Base-by-base conservation (phyloP, 176 grass and related monocot species). In the Bromus sterilis region DNA sequence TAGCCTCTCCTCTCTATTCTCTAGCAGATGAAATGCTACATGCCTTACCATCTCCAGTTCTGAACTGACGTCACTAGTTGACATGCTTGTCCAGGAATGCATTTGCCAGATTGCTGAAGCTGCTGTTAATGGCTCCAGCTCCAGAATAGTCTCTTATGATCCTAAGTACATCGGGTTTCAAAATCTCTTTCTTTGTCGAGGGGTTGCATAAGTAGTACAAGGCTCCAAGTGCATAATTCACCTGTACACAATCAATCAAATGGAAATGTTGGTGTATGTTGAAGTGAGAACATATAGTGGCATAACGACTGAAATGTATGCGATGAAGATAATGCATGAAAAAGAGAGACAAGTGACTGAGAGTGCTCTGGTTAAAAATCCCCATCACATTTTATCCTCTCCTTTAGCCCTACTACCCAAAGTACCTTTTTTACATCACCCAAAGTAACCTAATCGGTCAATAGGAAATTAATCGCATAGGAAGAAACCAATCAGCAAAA, bases 181-280 rank as follows among this genome's bases (percentile, higher is more conserved):
- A n/a, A 36, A 93, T 93, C 14, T 97, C 88, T 61, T 87, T 97
- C 71, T 91, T 91, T 43, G 93, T 88, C 1, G 39, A 89, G 16
- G 86, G 26, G 83, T 82, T 89, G 79, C 86, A 91, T 20, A 91
- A 76, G 63, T 91, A 94, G 91, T 94, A 97, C 63, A 97, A 66
- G 85, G 86, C 84, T 32, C 93, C 93, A 84, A 93, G 91, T 49
- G 94, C 94, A 66, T 92, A 97, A 56, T 56, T 89, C 59, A 97
- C 94, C 94, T 97, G 80, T 28, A 74, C 37, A 26, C 33, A 43
- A 59, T 21, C 24, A 74, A 65, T 4, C 42, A 37, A 59, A 59
- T 12, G 32, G 37, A 71, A 76, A 49, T 55, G 41, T 48, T 72
- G 69, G 41, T 44, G 23, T 70, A 70, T 70, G 37, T 9, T 42